These are phyloP conservation scores for Urtica urens DNA, from an alignment of 306 rosid genomes.

Conservation along the genomic window DNA sequence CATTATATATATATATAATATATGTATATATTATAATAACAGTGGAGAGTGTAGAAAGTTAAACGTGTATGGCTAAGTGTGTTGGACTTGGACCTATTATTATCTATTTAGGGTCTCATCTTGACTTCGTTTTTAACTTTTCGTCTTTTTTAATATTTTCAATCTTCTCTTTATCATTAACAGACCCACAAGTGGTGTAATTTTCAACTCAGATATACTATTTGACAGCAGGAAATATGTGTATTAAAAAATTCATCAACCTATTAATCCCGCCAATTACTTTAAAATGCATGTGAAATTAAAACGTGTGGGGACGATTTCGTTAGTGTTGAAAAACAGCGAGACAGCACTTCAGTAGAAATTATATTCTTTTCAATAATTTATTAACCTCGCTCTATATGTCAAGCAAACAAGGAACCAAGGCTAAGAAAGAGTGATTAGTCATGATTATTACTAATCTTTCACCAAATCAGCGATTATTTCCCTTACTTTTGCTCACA, in stretches of 20 bases:
- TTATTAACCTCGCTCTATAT: no score
- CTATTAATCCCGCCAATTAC: conserved; percentile 18
- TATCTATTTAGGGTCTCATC: not conserved
- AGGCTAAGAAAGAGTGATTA: conserved; percentile 4
- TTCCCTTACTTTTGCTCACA: conserved; percentile 18
- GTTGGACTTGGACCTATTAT: not conserved
- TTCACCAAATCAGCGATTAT: conserved; percentile 24
- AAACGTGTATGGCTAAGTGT: conserved; percentile 2
- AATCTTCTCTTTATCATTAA: not conserved
- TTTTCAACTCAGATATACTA: conserved; percentile 11
- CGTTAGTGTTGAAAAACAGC: conserved; percentile 3
- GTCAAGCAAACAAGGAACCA: conserved; percentile 26
- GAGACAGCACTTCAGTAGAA: conserved; percentile 8
- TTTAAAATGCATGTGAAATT: conserved; percentile 16
- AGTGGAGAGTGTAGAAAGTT: not conserved
- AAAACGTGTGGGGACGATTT: conserved; percentile 6
- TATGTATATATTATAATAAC: no score
- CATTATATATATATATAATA: no score
- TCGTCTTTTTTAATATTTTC: not conserved
- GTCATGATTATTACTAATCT: conserved; percentile 19
- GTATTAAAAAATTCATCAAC: conserved; percentile 14
- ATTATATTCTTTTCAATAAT: no score
- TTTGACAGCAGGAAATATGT: conserved; percentile 9
- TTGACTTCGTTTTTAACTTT: not conserved
- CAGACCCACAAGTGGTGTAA: conserved; percentile 3